Conservation (phyloP, 306 rosid species). For the Vigna trinervia region DNA sequence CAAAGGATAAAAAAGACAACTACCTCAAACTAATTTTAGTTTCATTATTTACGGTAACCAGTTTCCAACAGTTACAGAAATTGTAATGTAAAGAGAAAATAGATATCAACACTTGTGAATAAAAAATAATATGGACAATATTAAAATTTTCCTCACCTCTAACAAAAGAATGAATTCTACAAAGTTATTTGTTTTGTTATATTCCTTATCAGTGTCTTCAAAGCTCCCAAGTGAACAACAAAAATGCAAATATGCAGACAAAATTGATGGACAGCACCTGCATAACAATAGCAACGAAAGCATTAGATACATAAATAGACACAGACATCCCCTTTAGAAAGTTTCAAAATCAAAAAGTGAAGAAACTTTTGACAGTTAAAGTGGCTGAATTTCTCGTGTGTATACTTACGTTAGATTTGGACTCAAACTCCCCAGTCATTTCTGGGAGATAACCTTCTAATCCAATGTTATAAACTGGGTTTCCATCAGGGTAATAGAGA, state of each 20-base stretch:
- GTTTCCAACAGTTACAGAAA: background rate
- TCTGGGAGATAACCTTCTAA: slow-evolving; percentile 64
- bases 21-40: background rate
- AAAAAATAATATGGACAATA: slow-evolving; percentile 3
- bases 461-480: slow-evolving; percentile 81
- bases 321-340: background rate
- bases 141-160: slow-evolving; percentile 45
- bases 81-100: background rate
- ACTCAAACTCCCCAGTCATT: slow-evolving; percentile 48
- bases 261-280: slow-evolving; percentile 67
- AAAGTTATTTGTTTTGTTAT: slow-evolving; percentile 38
- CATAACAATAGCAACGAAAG: slow-evolving; percentile 18
- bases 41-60: background rate
- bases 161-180: slow-evolving; percentile 34
- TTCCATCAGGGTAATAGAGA: slow-evolving; percentile 77
- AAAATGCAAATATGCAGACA: slow-evolving; percentile 39
- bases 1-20: background rate
- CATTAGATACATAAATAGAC: slow-evolving; percentile 23
- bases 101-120: background rate
- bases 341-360: background rate
- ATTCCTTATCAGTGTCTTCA: slow-evolving; percentile 43
- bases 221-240: slow-evolving; percentile 48
- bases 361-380: slow-evolving; percentile 19
- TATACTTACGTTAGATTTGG: slow-evolving; percentile 60
- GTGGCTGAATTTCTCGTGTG: background rate